A percentile compares a stretch with the other conserved stretches of the same genome.
phyloP scores from a whole-genome alignment of 2,329 filamentous ascomycete genomes.

The Paecilomyces sp. region DNA sequence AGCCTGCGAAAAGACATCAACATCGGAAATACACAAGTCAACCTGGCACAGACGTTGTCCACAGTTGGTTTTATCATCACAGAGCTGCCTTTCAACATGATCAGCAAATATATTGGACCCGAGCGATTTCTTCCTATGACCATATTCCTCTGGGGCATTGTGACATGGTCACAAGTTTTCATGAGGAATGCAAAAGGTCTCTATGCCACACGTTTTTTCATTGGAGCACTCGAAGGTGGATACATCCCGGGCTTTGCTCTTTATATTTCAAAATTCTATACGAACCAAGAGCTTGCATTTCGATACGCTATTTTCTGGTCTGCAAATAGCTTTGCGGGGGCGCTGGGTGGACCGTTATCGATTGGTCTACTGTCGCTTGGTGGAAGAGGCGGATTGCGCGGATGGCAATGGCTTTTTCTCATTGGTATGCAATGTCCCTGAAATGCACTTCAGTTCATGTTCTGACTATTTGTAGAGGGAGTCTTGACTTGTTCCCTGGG shows the following conservation, averaged over 20 bases:
- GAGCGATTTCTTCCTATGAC: conserved; percentile 17
- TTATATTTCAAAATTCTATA: conserved; percentile 19
- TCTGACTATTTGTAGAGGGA: too few relatives aligned
- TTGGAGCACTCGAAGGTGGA: conserved; percentile 43
- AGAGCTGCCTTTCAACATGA: conserved; percentile 20
- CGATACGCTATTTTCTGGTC: too few relatives aligned
- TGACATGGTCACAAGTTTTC: too few relatives aligned
- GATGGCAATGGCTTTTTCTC: too few relatives aligned
- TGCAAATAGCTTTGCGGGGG: too few relatives aligned
- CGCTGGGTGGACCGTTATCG: too few relatives aligned
- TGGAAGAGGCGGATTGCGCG: too few relatives aligned
- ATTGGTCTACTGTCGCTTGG: too few relatives aligned
- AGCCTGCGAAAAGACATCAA: conserved; percentile 11
- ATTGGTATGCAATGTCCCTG: too few relatives aligned
- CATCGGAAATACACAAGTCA: conserved; percentile 13
- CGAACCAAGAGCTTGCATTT: conserved; percentile 13
- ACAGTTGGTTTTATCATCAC: conserved; percentile 19
- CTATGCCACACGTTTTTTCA: conserved; percentile 11
- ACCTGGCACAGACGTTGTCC: conserved; percentile 16
- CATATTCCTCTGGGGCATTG: conserved; percentile 11
- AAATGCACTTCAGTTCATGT: too few relatives aligned
- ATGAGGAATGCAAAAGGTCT: too few relatives aligned
- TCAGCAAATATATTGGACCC: conserved; percentile 16
- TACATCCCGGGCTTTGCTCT: conserved; percentile 39
- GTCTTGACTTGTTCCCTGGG: too few relatives aligned